Evolutionary conservation across 2,329 filamentous ascomycete species (phyloP).

Genomic region (Sordariomycetes sp.): DNA sequence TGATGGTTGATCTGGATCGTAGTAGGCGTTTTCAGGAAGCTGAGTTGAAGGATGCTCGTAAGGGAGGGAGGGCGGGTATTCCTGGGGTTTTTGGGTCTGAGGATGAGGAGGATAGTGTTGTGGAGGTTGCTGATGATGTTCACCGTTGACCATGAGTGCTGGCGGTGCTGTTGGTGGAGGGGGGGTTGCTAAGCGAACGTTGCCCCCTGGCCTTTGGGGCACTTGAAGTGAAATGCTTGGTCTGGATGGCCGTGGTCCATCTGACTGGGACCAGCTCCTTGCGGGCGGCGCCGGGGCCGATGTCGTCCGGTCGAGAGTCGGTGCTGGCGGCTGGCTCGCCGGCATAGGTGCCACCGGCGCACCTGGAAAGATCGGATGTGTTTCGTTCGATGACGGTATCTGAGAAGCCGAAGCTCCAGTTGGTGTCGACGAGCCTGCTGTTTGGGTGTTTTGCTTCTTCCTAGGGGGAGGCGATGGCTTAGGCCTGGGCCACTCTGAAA

Average conservation of each 20-base stretch:
- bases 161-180: constrained; percentile 25
- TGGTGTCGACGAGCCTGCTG: too few species aligned
- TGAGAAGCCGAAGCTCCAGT: too few species aligned
- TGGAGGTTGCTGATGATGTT: too few species aligned
- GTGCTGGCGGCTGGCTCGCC: not conserved
- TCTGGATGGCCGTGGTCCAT: constrained; percentile 14
- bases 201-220: constrained; percentile 45
- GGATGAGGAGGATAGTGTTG: too few species aligned
- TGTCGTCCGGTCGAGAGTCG: not conserved
- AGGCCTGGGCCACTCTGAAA: constrained; percentile 46
- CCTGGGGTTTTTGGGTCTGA: too few species aligned
- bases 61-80: too few species aligned
- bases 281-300: not conserved
- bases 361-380: not conserved
- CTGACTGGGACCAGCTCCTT: not conserved
- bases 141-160: constrained; percentile 32
- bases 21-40: too few species aligned
- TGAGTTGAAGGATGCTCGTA: too few species aligned
- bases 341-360: not conserved
- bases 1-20: too few species aligned
- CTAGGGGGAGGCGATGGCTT: constrained; percentile 23
- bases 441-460: too few species aligned
- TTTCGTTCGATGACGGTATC: not conserved
- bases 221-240: constrained; percentile 31
- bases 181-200: constrained; percentile 51